Conservation (phyloP, 2,329 filamentous ascomycete genomes). For the Macrophomina tecta region DNA sequence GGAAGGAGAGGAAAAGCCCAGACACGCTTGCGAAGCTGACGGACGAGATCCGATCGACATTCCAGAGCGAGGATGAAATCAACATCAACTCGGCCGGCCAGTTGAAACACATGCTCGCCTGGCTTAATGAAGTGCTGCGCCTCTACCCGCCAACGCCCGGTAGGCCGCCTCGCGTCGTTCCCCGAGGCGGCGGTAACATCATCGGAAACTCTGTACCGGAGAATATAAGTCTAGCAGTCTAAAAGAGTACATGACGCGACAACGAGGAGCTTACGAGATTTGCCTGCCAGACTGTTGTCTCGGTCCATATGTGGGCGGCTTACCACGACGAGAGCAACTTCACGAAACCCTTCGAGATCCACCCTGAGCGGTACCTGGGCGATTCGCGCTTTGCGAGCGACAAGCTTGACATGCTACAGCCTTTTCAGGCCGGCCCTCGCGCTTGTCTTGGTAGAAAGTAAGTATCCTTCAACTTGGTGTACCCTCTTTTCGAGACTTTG, state of each 20-base stretch:
- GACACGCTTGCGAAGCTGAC: background rate
- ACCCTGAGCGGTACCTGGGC: constrained; percentile 45
- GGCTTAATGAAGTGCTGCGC: constrained; percentile 47
- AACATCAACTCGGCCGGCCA: background rate
- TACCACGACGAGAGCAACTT: constrained; percentile 42
- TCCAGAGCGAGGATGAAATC: background rate
- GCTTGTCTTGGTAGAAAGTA: constrained; percentile 46
- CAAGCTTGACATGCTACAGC: constrained; percentile 37
- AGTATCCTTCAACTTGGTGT: constrained; percentile 24
- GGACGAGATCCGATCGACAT: constrained; percentile 8
- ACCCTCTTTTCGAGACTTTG: constrained; percentile 30
- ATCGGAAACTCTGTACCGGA: constrained; percentile 46
- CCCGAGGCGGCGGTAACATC: constrained; percentile 42
- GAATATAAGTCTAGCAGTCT: background rate
- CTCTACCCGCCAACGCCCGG: constrained; percentile 44
- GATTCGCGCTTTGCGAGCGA: constrained; percentile 1
- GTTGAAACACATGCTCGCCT: constrained; percentile 25
- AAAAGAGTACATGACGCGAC: background rate
- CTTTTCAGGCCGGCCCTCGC: constrained; percentile 44
- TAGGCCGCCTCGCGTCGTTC: constrained; percentile 42
- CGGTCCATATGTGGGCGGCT: constrained; percentile 37
- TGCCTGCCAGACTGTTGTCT: constrained; percentile 40
- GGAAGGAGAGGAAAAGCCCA: too few relatives aligned
- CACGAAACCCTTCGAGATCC: constrained; percentile 38
- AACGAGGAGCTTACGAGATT: too few relatives aligned